Conservation (phyloP, 495 filamentous ascomycete genomes). For the Tuber indicum region DNA sequence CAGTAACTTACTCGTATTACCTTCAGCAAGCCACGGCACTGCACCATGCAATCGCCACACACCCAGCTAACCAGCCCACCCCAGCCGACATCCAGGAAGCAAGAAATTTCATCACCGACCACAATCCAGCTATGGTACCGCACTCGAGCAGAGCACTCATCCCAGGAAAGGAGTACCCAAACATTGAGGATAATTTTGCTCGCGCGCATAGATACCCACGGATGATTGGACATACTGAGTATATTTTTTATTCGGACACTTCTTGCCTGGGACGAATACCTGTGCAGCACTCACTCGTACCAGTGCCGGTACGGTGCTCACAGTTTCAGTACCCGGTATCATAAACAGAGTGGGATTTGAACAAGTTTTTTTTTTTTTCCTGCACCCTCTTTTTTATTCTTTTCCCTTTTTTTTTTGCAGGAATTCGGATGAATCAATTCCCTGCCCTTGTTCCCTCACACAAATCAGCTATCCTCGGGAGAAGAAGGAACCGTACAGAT, state of each 20-base stretch:
- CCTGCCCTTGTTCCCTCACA: not conserved
- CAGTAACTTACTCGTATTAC: not conserved
- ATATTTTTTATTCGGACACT: not conserved
- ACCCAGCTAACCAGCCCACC: not conserved
- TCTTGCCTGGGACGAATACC: not conserved
- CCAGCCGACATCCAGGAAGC: constrained; percentile 25
- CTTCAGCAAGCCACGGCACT: not conserved
- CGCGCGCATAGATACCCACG: not conserved
- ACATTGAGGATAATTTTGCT: not conserved
- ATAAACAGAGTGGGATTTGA: not conserved
- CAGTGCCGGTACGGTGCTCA: not conserved
- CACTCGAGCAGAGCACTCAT: not conserved
- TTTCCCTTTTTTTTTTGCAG: not conserved
- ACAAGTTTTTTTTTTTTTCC: not conserved
- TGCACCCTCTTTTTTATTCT: not conserved
- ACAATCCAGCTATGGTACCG: not conserved
- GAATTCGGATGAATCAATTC: constrained; percentile 1
- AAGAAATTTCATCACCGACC: not conserved
- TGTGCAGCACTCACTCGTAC: not conserved
- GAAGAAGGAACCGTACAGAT: not conserved
- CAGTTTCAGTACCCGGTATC: not conserved
- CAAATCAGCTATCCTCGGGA: constrained; percentile 3
- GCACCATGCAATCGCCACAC: not conserved
- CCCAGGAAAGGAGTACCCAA: not conserved
- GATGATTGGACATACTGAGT: not conserved